Evolutionary conservation across 495 filamentous ascomycete species (phyloP).

Genomic region (Aeminium ludgeri): DNA sequence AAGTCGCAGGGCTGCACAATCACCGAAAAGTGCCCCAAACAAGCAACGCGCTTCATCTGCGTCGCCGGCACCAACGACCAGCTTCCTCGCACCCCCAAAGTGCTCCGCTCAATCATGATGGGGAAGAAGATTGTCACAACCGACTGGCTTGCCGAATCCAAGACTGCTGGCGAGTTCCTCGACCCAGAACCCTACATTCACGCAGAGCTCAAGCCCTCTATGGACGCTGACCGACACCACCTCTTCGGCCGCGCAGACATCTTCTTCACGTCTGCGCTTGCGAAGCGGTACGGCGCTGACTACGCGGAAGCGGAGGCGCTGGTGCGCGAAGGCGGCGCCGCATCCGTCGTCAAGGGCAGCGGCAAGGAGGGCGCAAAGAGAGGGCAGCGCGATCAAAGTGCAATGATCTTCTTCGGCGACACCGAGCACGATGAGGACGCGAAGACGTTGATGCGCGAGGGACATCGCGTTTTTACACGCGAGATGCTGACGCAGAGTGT

Average conservation of each 20-base stretch:
- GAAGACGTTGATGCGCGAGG: no score
- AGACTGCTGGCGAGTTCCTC: background rate
- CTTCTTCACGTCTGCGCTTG: conserved; percentile 7
- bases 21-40: conserved; percentile 1
- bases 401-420: no score
- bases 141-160: conserved; percentile 9
- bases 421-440: no score
- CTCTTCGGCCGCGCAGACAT: conserved; percentile 3
- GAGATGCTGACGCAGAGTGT: no score
- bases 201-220: background rate
- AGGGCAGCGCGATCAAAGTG: no score
- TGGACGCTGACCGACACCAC: background rate
- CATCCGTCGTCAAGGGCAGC: no score
- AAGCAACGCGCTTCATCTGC: conserved; percentile 7
- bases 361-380: no score
- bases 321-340: no score
- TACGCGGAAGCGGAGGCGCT: no score
- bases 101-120: conserved; percentile 4
- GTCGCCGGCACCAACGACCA: conserved; percentile 1
- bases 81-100: conserved; percentile 4
- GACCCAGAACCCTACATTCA: conserved; percentile 8
- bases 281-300: background rate
- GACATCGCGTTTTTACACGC: no score
- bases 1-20: background rate
- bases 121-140: conserved; percentile 7